phyloP scores from a whole-genome alignment of 179 eudicot genomes.

The Dionaea muscipula region DNA sequence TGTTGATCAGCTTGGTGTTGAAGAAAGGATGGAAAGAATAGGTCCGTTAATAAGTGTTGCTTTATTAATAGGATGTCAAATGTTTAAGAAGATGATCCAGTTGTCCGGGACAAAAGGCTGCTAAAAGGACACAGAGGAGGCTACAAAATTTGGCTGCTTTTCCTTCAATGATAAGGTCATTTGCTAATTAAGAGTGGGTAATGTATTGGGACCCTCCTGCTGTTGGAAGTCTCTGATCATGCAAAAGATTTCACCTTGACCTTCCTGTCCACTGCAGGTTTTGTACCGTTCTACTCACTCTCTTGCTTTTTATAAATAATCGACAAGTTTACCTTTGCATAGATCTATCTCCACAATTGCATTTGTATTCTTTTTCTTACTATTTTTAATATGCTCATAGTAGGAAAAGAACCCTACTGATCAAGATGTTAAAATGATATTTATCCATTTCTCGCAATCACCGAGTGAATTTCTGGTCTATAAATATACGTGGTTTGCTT shows the following conservation, averaged over 20 bases:
- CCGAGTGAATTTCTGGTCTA: too few species aligned
- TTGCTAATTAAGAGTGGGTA: slow-evolving; percentile 14
- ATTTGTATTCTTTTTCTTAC: too few species aligned
- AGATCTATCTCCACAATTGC: too few species aligned
- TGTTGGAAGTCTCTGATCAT: slow-evolving; percentile 9
- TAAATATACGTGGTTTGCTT: too few species aligned
- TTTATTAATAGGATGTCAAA: slow-evolving; percentile 1
- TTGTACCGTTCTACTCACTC: background rate
- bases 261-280: too few species aligned
- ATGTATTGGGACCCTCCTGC: slow-evolving; percentile 21
- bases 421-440: too few species aligned
- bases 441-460: too few species aligned
- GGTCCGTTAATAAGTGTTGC: background rate
- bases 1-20: slow-evolving; percentile 11
- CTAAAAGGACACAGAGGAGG: slow-evolving; percentile 28
- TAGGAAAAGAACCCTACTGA: too few species aligned
- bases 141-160: slow-evolving; percentile 24
- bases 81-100: slow-evolving; percentile 10
- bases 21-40: slow-evolving; percentile 10
- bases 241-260: background rate
- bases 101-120: slow-evolving; percentile 14
- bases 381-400: too few species aligned
- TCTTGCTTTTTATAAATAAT: background rate
- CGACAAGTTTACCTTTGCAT: background rate
- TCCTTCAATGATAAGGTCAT: slow-evolving; percentile 21